phyloP scores from a whole-genome alignment of 305 asterid genomes.

The Fraxinus velutina region DNA sequence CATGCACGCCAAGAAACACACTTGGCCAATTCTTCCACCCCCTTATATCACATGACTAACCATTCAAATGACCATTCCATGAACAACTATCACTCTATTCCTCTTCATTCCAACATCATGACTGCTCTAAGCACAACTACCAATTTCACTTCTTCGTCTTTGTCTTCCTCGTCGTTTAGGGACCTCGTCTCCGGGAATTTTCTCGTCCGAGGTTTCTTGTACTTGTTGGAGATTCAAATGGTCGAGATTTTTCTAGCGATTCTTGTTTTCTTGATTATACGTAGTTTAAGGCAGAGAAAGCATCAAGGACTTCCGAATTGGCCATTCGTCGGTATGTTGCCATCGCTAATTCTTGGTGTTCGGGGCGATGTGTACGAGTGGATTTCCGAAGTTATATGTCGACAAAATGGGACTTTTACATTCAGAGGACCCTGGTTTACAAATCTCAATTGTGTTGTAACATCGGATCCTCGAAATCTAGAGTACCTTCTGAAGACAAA shows the following conservation, averaged over 20 bases:
- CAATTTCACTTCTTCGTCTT: slow-evolving; percentile 22
- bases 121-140: slow-evolving; percentile 15
- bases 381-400: slow-evolving; percentile 50
- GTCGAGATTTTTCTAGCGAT: slow-evolving; percentile 52
- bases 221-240: slow-evolving; percentile 55
- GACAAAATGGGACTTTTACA: slow-evolving; percentile 61
- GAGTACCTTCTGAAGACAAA: slow-evolving; percentile 80
- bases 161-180: neutral
- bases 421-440: slow-evolving; percentile 84
- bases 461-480: slow-evolving; percentile 72
- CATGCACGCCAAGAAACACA: slow-evolving; percentile 53
- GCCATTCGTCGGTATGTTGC: slow-evolving; percentile 90
- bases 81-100: slow-evolving; percentile 24
- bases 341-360: slow-evolving; percentile 66
- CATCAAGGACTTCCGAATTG: slow-evolving; percentile 59
- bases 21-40: neutral
- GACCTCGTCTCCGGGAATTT: neutral
- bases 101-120: slow-evolving; percentile 44
- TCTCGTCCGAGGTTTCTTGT: neutral
- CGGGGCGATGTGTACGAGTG: slow-evolving; percentile 66
- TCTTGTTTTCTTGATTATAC: slow-evolving; percentile 49
- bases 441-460: slow-evolving; percentile 76
- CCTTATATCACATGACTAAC: slow-evolving; percentile 39
- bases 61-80: slow-evolving; percentile 39
- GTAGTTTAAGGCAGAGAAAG: slow-evolving; percentile 42